Conservation (phyloP, 2,329 filamentous ascomycete genomes). For the Biscogniauxia sp. region DNA sequence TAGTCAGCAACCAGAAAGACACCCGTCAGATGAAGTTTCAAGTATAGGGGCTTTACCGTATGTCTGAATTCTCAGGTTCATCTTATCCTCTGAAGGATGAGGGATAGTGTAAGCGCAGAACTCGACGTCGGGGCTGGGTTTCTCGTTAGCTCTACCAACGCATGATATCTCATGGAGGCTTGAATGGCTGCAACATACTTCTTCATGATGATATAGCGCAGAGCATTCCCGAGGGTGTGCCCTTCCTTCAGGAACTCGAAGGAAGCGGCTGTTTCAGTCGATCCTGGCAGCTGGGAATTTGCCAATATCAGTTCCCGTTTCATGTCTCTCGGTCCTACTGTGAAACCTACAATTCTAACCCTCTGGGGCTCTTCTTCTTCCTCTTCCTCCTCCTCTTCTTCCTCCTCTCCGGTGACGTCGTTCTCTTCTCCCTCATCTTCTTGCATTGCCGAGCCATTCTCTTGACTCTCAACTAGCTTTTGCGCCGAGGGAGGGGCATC, state of each 20-base stretch:
- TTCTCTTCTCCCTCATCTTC: constrained; percentile 29
- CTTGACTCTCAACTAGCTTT: constrained; percentile 47
- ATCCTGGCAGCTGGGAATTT: constrained; percentile 69
- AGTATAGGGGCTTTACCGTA: constrained; percentile 63
- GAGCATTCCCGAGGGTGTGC: constrained; percentile 90
- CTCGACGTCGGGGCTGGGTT: constrained; percentile 92
- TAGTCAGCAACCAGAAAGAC: constrained; percentile 4
- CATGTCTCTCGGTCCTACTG: constrained; percentile 8
- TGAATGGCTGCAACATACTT: constrained; percentile 62
- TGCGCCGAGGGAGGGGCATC: constrained; percentile 32
- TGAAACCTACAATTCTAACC: constrained; percentile 57
- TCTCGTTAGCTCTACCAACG: constrained; percentile 11
- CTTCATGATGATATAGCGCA: constrained; percentile 97
- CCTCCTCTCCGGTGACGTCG: constrained; percentile 19
- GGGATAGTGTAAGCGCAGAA: constrained; percentile 98
- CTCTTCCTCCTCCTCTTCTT: constrained; percentile 41
- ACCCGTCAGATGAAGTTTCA: background rate
- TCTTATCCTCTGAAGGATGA: constrained; percentile 91
- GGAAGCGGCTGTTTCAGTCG: constrained; percentile 82
- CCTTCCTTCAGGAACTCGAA: constrained; percentile 95
- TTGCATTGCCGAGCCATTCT: constrained; percentile 28
- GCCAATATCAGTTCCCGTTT: constrained; percentile 3
- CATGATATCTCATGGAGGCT: background rate
- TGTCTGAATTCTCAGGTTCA: constrained; percentile 97
- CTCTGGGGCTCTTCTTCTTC: constrained; percentile 54